Base-by-base conservation (phyloP, 805 yeast genomes). In the Saccharomycopsis sp. region DNA sequence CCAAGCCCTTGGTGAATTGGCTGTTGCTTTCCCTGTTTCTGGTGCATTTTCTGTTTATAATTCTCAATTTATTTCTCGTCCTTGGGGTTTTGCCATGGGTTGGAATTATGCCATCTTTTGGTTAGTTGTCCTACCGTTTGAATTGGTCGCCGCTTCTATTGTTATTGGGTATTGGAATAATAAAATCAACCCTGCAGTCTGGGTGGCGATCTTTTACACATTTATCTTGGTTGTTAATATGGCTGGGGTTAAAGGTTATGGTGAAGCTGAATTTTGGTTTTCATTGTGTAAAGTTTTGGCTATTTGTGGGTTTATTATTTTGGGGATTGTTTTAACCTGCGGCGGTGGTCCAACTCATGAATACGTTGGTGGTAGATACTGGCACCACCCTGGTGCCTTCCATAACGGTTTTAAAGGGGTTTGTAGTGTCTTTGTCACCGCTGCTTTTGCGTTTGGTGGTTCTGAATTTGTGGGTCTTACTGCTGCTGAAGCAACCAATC, bases 381-480 rank as follows among this genome's bases (percentile, higher is more conserved):
- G 78, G 77, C 62, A 67, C 44, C 50, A 72, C 47, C 81, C 82
- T 1, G 90, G 90, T 41, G 78, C 88, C 0, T 80, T 84, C 56
- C 73, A 77, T 8, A 60, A 74, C 38, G 71, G 76, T 6, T 74
- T 74, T 56, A 74, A 74, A 52, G 79, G 78, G 52, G 64, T 73
- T 22, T 68, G 74, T 47, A 60, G 75, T 1, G 78, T 74, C 19
- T 74, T 75, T 54, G 77, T 72, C 27, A 72, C 81, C 28, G 79
- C 81, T 46, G 72, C 76, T 53, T 70, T 79, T 64, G 73, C 84
- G 0, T 77, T 77, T 53, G 79, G 80, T 49, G 85, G 86, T 56
- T 74, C 80, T 24, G 86, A 80, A 60, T 64, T 79, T 50, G 70
- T 71, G 56, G 85, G 81, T 51, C 66, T 80, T 47, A 79, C 82